These are phyloP conservation scores for Hericium rajendrae DNA, from an alignment of 768 basidiomycete species.

Conservation along the genomic window DNA sequence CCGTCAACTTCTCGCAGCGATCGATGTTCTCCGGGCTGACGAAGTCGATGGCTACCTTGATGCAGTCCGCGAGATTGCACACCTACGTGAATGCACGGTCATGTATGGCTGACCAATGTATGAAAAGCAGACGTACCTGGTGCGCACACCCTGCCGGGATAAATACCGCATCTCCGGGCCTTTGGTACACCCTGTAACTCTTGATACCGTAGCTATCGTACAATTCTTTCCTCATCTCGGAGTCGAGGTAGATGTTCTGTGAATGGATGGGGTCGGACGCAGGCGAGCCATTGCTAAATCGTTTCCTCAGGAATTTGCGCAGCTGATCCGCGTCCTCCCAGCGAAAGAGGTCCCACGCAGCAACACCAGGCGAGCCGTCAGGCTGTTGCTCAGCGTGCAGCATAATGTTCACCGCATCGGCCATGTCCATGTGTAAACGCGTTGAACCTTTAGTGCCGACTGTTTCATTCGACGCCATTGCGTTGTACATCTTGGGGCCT, in stretches of 20 bases:
- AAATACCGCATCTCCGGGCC: slow-evolving; percentile 87
- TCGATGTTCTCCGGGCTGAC: slow-evolving; percentile 88
- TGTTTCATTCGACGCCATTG: slow-evolving; percentile 54
- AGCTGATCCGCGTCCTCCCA: slow-evolving; percentile 75
- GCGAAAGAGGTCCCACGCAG: slow-evolving; percentile 87
- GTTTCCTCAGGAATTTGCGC: slow-evolving; percentile 60
- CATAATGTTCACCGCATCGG: slow-evolving; percentile 85
- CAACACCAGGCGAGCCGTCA: slow-evolving; percentile 59
- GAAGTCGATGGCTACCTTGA: slow-evolving; percentile 94
- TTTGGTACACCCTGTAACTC: slow-evolving; percentile 81
- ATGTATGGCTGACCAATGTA: neutral
- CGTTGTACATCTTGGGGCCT: slow-evolving; percentile 58
- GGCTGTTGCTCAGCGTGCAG: slow-evolving; percentile 53
- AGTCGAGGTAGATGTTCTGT: slow-evolving; percentile 81
- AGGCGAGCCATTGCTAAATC: slow-evolving; percentile 40
- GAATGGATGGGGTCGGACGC: slow-evolving; percentile 83
- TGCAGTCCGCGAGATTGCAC: slow-evolving; percentile 86
- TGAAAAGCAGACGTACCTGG: slow-evolving; percentile 44
- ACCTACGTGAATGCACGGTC: slow-evolving; percentile 39
- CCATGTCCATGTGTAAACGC: slow-evolving; percentile 85
- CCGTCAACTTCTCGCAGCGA: slow-evolving; percentile 76
- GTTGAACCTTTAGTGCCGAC: slow-evolving; percentile 71
- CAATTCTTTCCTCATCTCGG: slow-evolving; percentile 54
- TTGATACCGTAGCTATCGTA: slow-evolving; percentile 58
- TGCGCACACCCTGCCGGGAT: slow-evolving; percentile 93